Base-by-base conservation (phyloP, 73 alveolate genomes). In the Effrenium voratum region DNA sequence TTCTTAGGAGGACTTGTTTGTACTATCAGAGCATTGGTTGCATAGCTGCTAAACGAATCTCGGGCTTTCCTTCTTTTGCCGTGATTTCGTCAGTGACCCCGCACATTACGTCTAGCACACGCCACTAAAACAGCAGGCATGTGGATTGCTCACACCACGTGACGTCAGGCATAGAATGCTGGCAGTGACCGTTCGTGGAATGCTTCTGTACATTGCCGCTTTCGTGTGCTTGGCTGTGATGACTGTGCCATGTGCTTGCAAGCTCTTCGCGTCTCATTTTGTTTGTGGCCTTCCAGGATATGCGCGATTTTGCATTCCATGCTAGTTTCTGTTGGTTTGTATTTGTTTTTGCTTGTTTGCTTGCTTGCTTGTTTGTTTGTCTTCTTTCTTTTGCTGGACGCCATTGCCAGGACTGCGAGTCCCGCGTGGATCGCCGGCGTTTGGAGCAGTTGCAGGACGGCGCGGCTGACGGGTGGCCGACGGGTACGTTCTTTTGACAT, bases 391-490 rank as follows among this genome's bases (percentile, higher is more conserved):
- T 19, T 12, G 19, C 26, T 19, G 63, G 8, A 12, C 63, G 63
- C 26, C 63, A 52, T 52, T 32, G 43, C 41, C 79, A 87, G 95
- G 96, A 88, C 12, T 88, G 96, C 55, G 96, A 88, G 63, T 46
- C 55, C 75, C 68, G 96, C 24, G 96, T 88, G 96, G 46, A 88
- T n/a, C 73, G 86, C 68, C 55, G 41, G 40, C 82, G 96, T 32
- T 46, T 88, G 73, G 87, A 88, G 12, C 87, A 85, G 24, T 46
- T 88, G 85, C 96, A 88, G 96, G 95, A n/a, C n/a, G n/a, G n/a
- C n/a, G n/a, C n/a, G n/a, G n/a, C n/a, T n/a, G n/a, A n/a, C n/a
- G n/a, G n/a, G n/a, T n/a, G n/a, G n/a, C n/a, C n/a, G n/a, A n/a
- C n/a, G n/a, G n/a, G n/a, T n/a, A n/a, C n/a, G n/a, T n/a, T n/a